A percentile compares a stretch with the other conserved stretches of the same genome.
phyloP scores from a whole-genome alignment of 768 basidiomycete species.

The Candolleomyces efflorescens region DNA sequence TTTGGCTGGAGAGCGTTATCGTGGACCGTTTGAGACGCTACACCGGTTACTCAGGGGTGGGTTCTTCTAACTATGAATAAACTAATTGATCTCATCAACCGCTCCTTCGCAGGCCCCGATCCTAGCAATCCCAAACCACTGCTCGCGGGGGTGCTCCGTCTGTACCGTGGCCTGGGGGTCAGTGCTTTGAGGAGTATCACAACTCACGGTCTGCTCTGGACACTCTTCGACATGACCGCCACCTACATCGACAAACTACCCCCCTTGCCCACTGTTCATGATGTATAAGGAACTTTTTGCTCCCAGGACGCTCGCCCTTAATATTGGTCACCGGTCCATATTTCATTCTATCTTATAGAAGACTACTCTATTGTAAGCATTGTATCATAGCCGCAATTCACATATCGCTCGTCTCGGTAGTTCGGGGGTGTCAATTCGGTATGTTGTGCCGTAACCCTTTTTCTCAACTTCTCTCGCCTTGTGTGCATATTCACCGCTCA shows the following conservation, averaged over 20 bases:
- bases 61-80: background rate
- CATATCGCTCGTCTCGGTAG: background rate
- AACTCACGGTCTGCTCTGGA: slow-evolving; percentile 93
- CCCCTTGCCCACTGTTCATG: slow-evolving; percentile 11
- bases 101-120: slow-evolving; percentile 60
- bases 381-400: slow-evolving; percentile 8
- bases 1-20: slow-evolving; percentile 70
- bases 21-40: slow-evolving; percentile 70
- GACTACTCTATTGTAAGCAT: slow-evolving; percentile 11
- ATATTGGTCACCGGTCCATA: background rate
- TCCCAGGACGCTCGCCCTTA: background rate
- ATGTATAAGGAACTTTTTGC: background rate
- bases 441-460: background rate
- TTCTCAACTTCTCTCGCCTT: background rate
- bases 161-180: slow-evolving; percentile 93
- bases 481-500: background rate
- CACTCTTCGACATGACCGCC: slow-evolving; percentile 79
- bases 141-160: slow-evolving; percentile 69
- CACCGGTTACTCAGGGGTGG: slow-evolving; percentile 76
- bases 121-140: slow-evolving; percentile 73
- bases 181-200: slow-evolving; percentile 90
- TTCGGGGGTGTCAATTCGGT: background rate
- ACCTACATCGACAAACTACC: slow-evolving; percentile 65
- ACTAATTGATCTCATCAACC: background rate
- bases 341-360: slow-evolving; percentile 11